Conservation (phyloP, 2,329 filamentous ascomycete species). For the Claviceps cyperi region DNA sequence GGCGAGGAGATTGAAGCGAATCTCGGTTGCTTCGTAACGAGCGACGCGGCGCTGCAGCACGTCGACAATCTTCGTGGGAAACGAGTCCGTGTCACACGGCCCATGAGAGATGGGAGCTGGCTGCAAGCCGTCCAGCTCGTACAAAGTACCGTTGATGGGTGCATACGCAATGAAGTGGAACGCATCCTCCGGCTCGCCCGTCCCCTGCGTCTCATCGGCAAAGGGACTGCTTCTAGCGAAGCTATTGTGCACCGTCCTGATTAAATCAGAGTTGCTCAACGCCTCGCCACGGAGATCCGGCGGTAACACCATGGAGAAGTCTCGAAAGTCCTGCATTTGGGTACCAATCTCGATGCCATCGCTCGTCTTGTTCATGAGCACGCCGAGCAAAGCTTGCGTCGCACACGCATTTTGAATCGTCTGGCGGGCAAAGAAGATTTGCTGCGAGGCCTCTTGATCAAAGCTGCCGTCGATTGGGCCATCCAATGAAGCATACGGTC, state of each 20-base stretch:
- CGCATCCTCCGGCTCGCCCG: conserved; percentile 65
- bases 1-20: conserved; percentile 89
- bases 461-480: conserved; percentile 69
- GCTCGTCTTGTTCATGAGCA: conserved; percentile 71
- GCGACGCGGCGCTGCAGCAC: conserved; percentile 73
- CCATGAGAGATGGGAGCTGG: conserved; percentile 86
- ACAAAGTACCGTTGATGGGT: conserved; percentile 61
- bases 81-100: conserved; percentile 51
- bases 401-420: conserved; percentile 98
- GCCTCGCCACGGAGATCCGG: conserved; percentile 52
- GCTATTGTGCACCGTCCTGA: conserved; percentile 73
- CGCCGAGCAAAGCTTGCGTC: conserved; percentile 84
- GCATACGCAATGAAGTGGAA: conserved; percentile 98
- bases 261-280: conserved; percentile 49
- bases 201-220: conserved; percentile 65
- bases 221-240: conserved; percentile 85
- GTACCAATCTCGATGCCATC: conserved; percentile 56
- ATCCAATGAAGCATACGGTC: conserved; percentile 41
- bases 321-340: conserved; percentile 63
- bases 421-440: conserved; percentile 87
- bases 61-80: conserved; percentile 69
- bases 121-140: conserved; percentile 91
- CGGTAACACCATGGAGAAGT: conserved; percentile 76
- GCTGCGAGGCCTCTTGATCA: conserved; percentile 58
- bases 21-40: conserved; percentile 75